Base-by-base conservation (phyloP, 768 basidiomycete genomes). In the Rhizopogon vinicolor region DNA sequence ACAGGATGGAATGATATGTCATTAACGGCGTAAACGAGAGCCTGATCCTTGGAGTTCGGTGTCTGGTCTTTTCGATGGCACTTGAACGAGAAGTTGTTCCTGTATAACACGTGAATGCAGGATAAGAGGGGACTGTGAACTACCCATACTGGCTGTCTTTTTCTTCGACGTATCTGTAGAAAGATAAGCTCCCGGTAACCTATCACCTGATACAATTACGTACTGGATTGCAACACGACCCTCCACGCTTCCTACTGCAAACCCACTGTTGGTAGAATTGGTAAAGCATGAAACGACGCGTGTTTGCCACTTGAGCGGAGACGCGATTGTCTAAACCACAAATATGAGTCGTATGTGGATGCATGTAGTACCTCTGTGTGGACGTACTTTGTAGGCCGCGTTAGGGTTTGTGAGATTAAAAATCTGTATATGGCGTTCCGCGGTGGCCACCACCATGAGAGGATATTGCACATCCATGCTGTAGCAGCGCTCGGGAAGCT, bases 201-300 rank as follows among this genome's bases (percentile, higher is more conserved):
- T 42, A 41, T 10, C 19, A 46, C 55, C 18, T 60, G 29, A 44
- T 4, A 9, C n/a, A 56, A 25, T 58, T 1, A 79, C 91, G 65
- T 68, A 96, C 94, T 98, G 95, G 57, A 98, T 94, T 3, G 94
- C 95, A 2, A 98, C 93, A 56, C 96, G 82, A 22, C 96, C 91
- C 70, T 93, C 91, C 6, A 93, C 82, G 61, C 91, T 92, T 33
- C 91, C 91, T 3, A 93, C 80, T 0, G 90, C 90, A 61, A 91
- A 93, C 5, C 90, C 89, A 59, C 82, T 85, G 53, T 65, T 82
- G 7, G 72, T 43, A 14, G 84, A 80, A 5, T 85, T 80, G 14
- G 87, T 87, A 65, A 93, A 92, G 66, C 90, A 93, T 5, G 90
- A 83, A 13, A 93, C 81, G 5, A 90, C 87, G 35, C 93, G 83